Percentiles rank a stretch among this genome's conserved stretches.
phyloP scores from a whole-genome alignment of 345 rosid genomes.

The Ricinus communis region DNA sequence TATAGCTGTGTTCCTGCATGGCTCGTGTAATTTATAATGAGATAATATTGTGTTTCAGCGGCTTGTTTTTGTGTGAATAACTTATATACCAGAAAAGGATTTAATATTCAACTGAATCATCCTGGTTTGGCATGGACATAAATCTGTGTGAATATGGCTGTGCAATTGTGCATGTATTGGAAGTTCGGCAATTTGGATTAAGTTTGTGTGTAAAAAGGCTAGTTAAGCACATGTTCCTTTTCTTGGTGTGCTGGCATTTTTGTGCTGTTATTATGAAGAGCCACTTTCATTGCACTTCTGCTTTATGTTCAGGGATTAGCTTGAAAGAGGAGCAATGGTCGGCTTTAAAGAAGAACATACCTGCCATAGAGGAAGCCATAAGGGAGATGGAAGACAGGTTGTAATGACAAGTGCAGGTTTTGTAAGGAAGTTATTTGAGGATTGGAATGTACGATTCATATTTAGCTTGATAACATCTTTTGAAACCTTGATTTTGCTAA shows the following conservation, averaged over 20 bases:
- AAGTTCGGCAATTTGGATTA: not conserved
- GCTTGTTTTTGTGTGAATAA: not conserved
- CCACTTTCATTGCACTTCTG: not conserved
- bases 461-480: constrained; percentile 1
- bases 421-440: constrained; percentile 4
- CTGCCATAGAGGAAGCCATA: constrained; percentile 71
- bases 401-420: constrained; percentile 19
- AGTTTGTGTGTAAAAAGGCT: not conserved
- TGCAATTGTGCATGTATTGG: not conserved
- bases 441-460: not conserved
- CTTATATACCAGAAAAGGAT: too few relatives aligned
- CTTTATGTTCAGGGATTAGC: constrained; percentile 63
- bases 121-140: too few relatives aligned
- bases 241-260: not conserved
- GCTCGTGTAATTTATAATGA: too few relatives aligned
- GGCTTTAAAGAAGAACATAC: constrained; percentile 50
- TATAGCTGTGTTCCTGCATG: not conserved
- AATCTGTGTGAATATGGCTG: not conserved
- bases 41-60: not conserved
- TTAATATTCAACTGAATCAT: too few relatives aligned
- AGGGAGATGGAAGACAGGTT: constrained; percentile 54
- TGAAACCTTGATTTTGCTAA: constrained; percentile 11
- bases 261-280: not conserved
- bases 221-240: not conserved
- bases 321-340: constrained; percentile 89